These are phyloP conservation scores for Lactuca sativa DNA, from an alignment of 129 eudicot genomes.

Conservation along the genomic window DNA sequence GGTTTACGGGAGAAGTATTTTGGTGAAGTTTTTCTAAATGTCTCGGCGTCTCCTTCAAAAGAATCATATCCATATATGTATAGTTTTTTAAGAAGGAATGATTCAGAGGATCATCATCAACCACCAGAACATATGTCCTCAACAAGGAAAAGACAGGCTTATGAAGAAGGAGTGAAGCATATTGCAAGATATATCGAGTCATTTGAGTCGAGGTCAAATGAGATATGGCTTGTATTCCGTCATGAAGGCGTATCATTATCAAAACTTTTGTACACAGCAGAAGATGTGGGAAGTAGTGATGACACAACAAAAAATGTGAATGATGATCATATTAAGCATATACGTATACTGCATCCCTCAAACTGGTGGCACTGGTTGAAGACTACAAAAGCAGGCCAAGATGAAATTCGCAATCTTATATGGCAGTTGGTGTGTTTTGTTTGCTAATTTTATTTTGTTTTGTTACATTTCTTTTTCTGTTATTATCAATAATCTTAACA, in stretches of 20 bases:
- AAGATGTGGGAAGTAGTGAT: conserved; percentile 48
- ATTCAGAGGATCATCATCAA: conserved; percentile 17
- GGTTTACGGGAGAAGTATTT: conserved; percentile 92
- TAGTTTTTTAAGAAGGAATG: conserved; percentile 28
- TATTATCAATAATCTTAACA: conserved; percentile 19
- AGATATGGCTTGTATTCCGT: conserved; percentile 96
- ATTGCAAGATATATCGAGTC: conserved; percentile 97
- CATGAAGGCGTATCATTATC: conserved; percentile 96
- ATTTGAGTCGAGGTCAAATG: conserved; percentile 87
- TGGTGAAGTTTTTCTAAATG: conserved; percentile 90
- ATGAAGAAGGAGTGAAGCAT: conserved; percentile 72
- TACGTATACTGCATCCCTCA: conserved; percentile 80
- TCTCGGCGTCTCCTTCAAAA: conserved; percentile 40
- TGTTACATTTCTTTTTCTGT: not conserved
- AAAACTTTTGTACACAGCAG: conserved; percentile 87
- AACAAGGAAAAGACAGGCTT: conserved; percentile 21
- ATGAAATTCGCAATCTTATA: conserved; percentile 77
- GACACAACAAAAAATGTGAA: conserved; percentile 37
- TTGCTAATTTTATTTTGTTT: not conserved
- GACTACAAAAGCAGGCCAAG: conserved; percentile 86
- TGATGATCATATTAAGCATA: conserved; percentile 53
- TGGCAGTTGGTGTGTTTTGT: conserved; percentile 74
- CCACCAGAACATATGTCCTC: conserved; percentile 29
- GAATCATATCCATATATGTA: conserved; percentile 28
- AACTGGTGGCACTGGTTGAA: conserved; percentile 99